phyloP scores from a whole-genome alignment of 345 rosid genomes.

The thale cress (Arabidopsis thaliana) region DNA sequence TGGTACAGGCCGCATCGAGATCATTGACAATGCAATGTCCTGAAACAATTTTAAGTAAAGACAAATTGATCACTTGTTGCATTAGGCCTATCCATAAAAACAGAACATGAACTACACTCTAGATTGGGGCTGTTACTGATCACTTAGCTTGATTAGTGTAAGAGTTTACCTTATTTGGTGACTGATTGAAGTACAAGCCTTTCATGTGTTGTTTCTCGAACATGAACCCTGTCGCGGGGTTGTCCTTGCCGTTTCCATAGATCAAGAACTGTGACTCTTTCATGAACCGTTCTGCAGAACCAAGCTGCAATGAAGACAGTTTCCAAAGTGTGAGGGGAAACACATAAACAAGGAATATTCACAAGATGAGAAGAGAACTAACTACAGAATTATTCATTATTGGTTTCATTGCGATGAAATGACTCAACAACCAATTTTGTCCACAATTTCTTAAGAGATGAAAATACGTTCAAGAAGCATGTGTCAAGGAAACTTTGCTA shows the following conservation, averaged over 20 bases:
- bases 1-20: slow-evolving; percentile 80
- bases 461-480: background rate
- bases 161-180: slow-evolving; percentile 72
- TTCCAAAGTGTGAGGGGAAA: background rate
- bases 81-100: background rate
- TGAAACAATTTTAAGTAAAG: slow-evolving; percentile 4
- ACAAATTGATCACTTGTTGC: background rate
- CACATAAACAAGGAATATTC: background rate
- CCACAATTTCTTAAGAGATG: background rate
- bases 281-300: slow-evolving; percentile 88
- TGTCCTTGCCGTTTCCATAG: slow-evolving; percentile 81
- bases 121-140: background rate
- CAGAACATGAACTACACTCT: background rate
- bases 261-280: slow-evolving; percentile 80
- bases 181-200: slow-evolving; percentile 88
- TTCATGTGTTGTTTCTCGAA: slow-evolving; percentile 86
- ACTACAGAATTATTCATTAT: background rate
- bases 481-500: background rate
- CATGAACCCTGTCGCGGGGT: slow-evolving; percentile 90
- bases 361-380: background rate
- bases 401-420: background rate
- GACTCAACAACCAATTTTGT: background rate
- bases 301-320: slow-evolving; percentile 66
- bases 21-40: slow-evolving; percentile 97
- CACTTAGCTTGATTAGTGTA: background rate